Base-by-base conservation (phyloP, 345 rosid species). In the Lumnitzera racemosa region DNA sequence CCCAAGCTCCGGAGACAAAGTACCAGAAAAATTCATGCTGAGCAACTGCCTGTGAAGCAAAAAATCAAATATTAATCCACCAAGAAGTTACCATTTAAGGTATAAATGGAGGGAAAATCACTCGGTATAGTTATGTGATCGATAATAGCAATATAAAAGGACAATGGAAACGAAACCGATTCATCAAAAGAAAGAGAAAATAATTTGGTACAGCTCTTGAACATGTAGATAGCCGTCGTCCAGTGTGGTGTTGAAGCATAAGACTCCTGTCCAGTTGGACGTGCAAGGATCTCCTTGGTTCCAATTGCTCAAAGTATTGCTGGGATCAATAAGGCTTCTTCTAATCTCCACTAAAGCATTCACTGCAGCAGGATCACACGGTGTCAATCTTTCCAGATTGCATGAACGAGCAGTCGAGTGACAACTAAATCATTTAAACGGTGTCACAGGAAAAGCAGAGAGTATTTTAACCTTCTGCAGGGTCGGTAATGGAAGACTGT, bases 261-360 rank as follows among this genome's bases (percentile, higher is more conserved):
- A 49, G 70, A 94, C 85, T 31, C 99, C 97, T 11, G 96, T 94
- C 99, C 99, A 94, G 29, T 86, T 90, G 3, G 90, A 80, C 23
- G 72, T 68, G 66, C 99, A 94, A 0, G 99, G 99, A 59, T 94
- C 99, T 50, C 96, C 96, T 9, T 72, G 69, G 46, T 68, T 67
- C 99, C 99, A 94, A 64, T 83, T 84, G 54, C 70, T 81, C 75
- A 94, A 75, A 67, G 79, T 84, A 36, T 64, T 72, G 58, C 78
- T 66, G n/a, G 79, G 61, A 74, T 94, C 99, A 31, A 70, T 20
- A 67, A 94, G 76, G 67, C 74, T 78, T 13, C 25, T 68, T 78
- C n/a, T 77, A 62, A 90, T 74, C 14, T 51, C 84, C 58, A 60
- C 64, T 77, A 94, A 71, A 57, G 97, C 96, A 54, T 59, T 61